Percentiles rank a stretch among this genome's conserved stretches.
phyloP scores from a whole-genome alignment of 257 asterid species.

The Solanum medicagineum region DNA sequence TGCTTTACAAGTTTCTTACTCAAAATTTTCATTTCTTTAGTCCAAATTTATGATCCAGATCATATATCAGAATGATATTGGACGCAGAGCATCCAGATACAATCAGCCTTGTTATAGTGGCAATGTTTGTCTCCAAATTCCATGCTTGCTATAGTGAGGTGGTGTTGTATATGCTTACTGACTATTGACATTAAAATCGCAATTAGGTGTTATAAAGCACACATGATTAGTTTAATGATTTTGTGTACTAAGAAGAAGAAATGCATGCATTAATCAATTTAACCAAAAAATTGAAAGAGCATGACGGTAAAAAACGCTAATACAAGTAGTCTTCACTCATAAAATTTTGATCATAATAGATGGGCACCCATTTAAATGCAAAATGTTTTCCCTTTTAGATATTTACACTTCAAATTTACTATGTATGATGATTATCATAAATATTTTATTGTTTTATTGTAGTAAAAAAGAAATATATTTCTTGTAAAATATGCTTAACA shows the following conservation, averaged over 20 bases:
- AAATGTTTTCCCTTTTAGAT: background rate
- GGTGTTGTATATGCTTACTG: background rate
- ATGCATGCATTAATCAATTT: background rate
- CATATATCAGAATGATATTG: background rate
- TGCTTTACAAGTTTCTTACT: background rate
- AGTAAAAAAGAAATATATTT: background rate
- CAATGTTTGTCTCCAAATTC: background rate
- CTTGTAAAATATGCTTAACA: background rate
- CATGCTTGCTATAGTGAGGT: background rate
- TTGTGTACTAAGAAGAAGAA: background rate
- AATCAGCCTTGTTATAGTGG: background rate
- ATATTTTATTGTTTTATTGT: background rate
- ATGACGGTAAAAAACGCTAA: background rate
- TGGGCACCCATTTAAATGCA: background rate
- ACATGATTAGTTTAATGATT: background rate
- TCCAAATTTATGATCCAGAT: background rate
- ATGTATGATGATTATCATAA: background rate
- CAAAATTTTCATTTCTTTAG: background rate
- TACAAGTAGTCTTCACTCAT: background rate
- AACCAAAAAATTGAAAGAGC: background rate
- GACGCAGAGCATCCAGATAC: background rate
- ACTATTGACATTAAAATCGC: background rate
- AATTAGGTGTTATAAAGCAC: background rate
- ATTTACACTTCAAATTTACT: background rate
- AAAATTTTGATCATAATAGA: background rate